Conservation (phyloP, 2,329 filamentous ascomycete genomes). For the Tolypocladium album region DNA sequence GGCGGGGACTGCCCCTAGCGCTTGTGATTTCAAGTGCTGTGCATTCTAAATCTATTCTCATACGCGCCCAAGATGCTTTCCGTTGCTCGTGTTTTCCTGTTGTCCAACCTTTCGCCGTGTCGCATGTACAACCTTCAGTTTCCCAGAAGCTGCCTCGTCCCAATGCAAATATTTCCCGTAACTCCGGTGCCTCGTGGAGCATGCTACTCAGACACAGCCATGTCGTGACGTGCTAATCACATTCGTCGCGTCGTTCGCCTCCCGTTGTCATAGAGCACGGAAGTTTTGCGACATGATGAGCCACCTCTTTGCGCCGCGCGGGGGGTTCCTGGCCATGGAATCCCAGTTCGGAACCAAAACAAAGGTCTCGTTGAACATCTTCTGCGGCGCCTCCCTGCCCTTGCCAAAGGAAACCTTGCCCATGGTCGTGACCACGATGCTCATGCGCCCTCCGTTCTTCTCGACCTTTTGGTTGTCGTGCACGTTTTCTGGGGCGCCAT, state of each 20-base stretch:
- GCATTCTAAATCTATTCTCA: background rate
- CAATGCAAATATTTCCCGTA: background rate
- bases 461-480: conserved; percentile 30
- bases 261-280: conserved; percentile 33
- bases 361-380: conserved; percentile 70
- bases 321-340: conserved; percentile 38
- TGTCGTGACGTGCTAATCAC: background rate
- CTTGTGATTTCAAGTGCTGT: background rate
- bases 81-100: background rate
- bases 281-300: conserved; percentile 66
- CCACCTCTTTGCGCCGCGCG: conserved; percentile 46
- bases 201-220: background rate
- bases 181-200: background rate
- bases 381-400: conserved; percentile 48
- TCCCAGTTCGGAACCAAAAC: conserved; percentile 71
- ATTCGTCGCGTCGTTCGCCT: background rate
- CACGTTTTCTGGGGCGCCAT: conserved; percentile 40
- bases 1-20: background rate
- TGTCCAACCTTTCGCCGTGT: background rate
- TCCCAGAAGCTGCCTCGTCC: background rate
- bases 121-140: background rate
- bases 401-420: conserved; percentile 62
- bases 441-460: conserved; percentile 47
- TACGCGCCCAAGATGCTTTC: background rate
- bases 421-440: conserved; percentile 62